Evolutionary conservation across 805 yeast genomes (phyloP), one percentile per base, ranked within the genome.

Genomic region (Ogataea minuta): DNA sequence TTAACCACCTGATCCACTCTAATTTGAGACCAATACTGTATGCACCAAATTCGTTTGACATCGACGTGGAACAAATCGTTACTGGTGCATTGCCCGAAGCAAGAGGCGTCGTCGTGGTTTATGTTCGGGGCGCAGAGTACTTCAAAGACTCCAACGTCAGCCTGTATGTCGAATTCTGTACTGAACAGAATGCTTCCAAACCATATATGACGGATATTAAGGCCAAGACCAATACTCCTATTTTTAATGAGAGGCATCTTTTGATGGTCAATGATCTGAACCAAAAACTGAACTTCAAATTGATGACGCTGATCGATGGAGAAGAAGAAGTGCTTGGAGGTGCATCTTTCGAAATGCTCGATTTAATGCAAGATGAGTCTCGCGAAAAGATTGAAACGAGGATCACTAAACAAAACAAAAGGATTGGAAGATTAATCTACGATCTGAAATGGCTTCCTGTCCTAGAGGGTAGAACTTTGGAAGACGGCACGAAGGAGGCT

Each of bases 31-130:
- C 91, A 29, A 77, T 84, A 80, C 62, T 85, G 44, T 84, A 84
- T 57, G 89, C 90, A 8, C 95, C 95, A 49, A 85, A 85, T 60
- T 80, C 85, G 39, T 62, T 83, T 28, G 91, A 84, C 55, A 65
- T 85, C 44, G 81, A 84, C 52, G 84, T 84, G 28, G 87, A 81
- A 57, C 88, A 81, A 45, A 61, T 84, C 14, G 69, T 84, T 72
- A 77, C 79, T 28, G 74, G 71, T 29, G 76, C 76, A 53, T 62
- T 77, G 5, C 78, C 79, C 40, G 90, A 82, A 48, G 81, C 89
- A 4, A 70, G 71, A 48, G 93, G 91, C 49, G 79, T 79, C 42
- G 64, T 81, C 44, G 82, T 84, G 2, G 74, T 85, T 10, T 81
- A 79, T 23, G 54, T 84, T 32, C 70, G 72, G 44, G 72, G 78